Base-by-base conservation (phyloP, 768 basidiomycete genomes). In the Astraeus odoratus region DNA sequence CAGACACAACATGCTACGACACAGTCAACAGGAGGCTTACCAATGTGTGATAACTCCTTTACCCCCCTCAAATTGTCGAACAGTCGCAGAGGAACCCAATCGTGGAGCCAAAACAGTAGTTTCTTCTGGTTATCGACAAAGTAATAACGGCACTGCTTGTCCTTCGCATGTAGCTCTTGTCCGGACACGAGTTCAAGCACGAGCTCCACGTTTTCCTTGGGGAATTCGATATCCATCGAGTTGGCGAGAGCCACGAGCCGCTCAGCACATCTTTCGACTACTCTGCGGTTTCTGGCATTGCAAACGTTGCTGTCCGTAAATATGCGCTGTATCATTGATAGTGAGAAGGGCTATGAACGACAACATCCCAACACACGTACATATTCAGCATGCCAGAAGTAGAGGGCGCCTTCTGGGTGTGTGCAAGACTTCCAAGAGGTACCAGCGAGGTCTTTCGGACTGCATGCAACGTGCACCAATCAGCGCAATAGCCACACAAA, bases 351-450 rank as follows among this genome's bases (percentile, higher is more conserved):
- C 15, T 7, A 9, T n/a, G 16, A 33, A 18, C 8, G 5, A 22
- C n/a, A 26, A 37, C 9, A 5, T 15, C 15, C 23, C 15, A 22
- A 30, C 12, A 12, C 13, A 25, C 15, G 1, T 39, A 36, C 50
- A n/a, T 33, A 61, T 57, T 23, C 49, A 51, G 37, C 55, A 47
- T 12, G 30, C n/a, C 50, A 58, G 41, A 61, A 63, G 39, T 55
- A 54, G 19, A 49, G 51, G 24, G 50, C 47, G 9, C 61, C 61
- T 39, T 61, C 61, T n/a, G 51, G 56, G 31, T 63, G 57, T 4
- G 63, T 56, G 26, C 61, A 61, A 3, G 38, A 30, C 24, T 18
- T 30, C 44, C 44, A 45, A 5, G 1, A 8, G 12, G 29, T 39
- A 18, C 3, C 12, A 20, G 5, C 6, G 16, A 23, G 44, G 25